These are phyloP conservation scores for Chlamydomonas asymmetrica DNA, from an alignment of 139 green algal genomes.

Conservation along the genomic window DNA sequence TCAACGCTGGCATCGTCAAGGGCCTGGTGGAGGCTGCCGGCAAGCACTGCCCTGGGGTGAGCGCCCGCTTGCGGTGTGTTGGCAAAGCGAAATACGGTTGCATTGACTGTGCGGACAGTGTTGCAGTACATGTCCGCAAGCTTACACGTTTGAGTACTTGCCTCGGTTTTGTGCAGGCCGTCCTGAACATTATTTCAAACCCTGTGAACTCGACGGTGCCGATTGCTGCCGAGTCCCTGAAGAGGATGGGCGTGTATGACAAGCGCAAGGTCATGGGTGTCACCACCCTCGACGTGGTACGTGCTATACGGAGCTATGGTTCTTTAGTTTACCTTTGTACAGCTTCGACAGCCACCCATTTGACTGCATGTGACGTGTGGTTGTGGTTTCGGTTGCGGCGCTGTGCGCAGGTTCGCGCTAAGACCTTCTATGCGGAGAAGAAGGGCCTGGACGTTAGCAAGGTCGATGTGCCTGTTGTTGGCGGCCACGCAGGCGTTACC, in stretches of 20 bases:
- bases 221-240: conserved; percentile 93
- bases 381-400: neutral
- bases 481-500: conserved; percentile 96
- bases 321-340: neutral
- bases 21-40: conserved; percentile 81
- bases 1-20: conserved; percentile 94
- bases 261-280: conserved; percentile 75
- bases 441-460: conserved; percentile 76
- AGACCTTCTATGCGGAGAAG: conserved; percentile 97
- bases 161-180: conserved; percentile 39
- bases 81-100: too few species aligned
- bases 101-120: too few species aligned
- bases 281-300: conserved; percentile 87
- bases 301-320: conserved; percentile 52
- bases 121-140: neutral
- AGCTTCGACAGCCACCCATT: too few species aligned
- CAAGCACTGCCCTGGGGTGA: conserved; percentile 88
- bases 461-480: conserved; percentile 96
- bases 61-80: too few species aligned
- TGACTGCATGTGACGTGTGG: neutral
- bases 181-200: conserved; percentile 97
- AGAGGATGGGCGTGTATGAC: conserved; percentile 86
- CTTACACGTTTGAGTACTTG: neutral
- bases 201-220: conserved; percentile 99
- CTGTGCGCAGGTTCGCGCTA: conserved; percentile 63